Base-by-base conservation (phyloP, 1,139 yeast genomes). In the Kodamaea fungicola region DNA sequence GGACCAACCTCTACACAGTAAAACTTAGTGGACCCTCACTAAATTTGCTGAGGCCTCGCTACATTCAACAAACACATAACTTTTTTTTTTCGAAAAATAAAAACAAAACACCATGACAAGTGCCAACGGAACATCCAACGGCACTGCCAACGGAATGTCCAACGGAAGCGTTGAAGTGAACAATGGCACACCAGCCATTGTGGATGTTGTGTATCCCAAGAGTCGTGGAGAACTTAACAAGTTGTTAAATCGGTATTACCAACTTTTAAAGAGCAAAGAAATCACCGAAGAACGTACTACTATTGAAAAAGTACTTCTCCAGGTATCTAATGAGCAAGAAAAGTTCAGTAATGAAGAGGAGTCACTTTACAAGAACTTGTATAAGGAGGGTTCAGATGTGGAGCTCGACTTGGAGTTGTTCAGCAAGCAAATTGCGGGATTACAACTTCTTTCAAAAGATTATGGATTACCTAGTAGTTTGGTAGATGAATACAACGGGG, bases 371-470 rank as follows among this genome's bases (percentile, higher is more conserved):
- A 40, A 47, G 7, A 55, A 52, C 6, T 24, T 47, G 13, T 34
- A 34, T 23, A 8, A 38, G 41, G 5, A 34, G 28, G 3, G 33
- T 35, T 1, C 28, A 22, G 13, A 41, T 72, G 22, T 10, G 8
- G 24, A n/a, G 9, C 12, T 35, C 12, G 87, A 88, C 56, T 48
- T 67, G 13, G 67, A 63, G 4, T 58, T 82, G 35, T 65, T 90
- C 41, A 71, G 75, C 39, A 73, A 78, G 37, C 97, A 90, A 59
- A 61, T 92, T 22, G 67, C 80, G 22, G 87, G 94, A 0, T 76
- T 87, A 47, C 89, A 89, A 55, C 58, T 89, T 25, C 64, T 92
- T 37, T 76, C 95, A 2, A 83, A 78, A 46, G 95, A 89, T 55
- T 54, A 87, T 46, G 94, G 86, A 52, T 59, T 94, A 34, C 95